Evolutionary conservation across 441 rosid genomes (phyloP), one percentile per base, ranked within the genome.

Genomic region (Populus hybrid): DNA sequence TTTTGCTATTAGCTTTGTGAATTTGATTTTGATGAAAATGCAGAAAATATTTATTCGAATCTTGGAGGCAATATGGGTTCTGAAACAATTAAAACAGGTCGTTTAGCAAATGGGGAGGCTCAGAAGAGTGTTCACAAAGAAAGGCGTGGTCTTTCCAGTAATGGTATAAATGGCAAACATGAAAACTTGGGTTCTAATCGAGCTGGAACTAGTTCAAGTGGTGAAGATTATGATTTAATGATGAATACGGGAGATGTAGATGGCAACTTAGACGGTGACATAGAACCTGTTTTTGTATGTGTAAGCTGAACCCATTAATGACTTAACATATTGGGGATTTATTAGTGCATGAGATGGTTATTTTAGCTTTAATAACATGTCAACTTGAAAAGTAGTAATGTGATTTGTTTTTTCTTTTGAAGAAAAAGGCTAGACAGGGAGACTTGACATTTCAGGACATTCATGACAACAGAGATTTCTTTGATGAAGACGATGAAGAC

Each of bases 401-500:
- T 28, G 16, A 14, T 65, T 65, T 23, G 29, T 68, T 18, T 35
- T 18, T 59, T 71, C 70, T 7, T 73, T 65, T 75, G 81, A 88
- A 92, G 91, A 88, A 85, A 68, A 81, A 81, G 77, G 87, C 76
- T 63, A 87, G 86, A 78, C 88, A 82, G 33, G 87, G 84, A 80
- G 96, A 94, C 68, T 80, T 91, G 90, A 91, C 94, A 66, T 84
- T 91, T 74, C 87, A 89, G 79, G 97, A 94, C 79, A 84, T 94
- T 79, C 89, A 85, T 78, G 79, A 83, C 72, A 83, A 88, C 26
- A 83, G 87, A 21, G 68, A 81, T 24, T 76, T 83, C 64, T 85
- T 89, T 56, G 83, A 87, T 67, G 98, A 90, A 0, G 99, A 91
- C 0, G 98, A 94, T 16, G 99, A 95, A 29, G 98, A 92, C 70